Evolutionary conservation across 495 filamentous ascomycete species (phyloP), one percentile per base, ranked within the genome.

Genomic region (Podospora comata): DNA sequence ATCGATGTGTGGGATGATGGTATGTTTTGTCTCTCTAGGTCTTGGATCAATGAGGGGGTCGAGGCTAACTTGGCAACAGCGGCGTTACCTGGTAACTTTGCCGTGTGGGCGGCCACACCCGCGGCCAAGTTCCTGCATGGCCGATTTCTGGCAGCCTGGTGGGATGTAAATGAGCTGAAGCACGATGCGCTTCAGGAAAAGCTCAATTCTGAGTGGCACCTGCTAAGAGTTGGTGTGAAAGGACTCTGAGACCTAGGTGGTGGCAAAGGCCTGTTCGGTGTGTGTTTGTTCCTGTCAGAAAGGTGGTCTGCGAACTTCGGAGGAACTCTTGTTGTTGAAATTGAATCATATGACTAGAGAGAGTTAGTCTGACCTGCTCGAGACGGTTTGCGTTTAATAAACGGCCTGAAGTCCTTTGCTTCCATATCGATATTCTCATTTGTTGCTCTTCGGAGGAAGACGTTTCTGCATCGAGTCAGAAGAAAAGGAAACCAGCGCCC

Each of bases 161-260:
- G 86, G 86, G 86, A 88, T 68, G 78, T 88, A 0, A 78, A 85
- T 6, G 84, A 87, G 76, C 57, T 87, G 64, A 73, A 73, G 73
- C 39, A 15, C 9, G 48, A 26, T 15, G 71, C 63, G 18, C 13
- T 66, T 2, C 20, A 19, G 1, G 18, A 44, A 34, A 59, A 58
- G 15, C 15, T 70, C 4, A 65, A 60, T n/a, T 19, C 26, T 1
- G 63, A 72, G 0, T 28, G 30, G 16, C 62, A 68, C 27, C 68
- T 70, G 19, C 48, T 72, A 18, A 30, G 63, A 18, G 20, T 72
- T 39, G 68, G 71, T 0, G 53, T 72, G 6, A n/a, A 63, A 2
- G 71, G 71, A 23, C 4, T 67, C 23, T 53, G 20, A 48, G 26
- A 20, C 19, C 7, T 20, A 1, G 26, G 1, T 23, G 56, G 39